Evolutionary conservation across 306 rosid species (phyloP).

Genomic region (Coriaria nepalensis): DNA sequence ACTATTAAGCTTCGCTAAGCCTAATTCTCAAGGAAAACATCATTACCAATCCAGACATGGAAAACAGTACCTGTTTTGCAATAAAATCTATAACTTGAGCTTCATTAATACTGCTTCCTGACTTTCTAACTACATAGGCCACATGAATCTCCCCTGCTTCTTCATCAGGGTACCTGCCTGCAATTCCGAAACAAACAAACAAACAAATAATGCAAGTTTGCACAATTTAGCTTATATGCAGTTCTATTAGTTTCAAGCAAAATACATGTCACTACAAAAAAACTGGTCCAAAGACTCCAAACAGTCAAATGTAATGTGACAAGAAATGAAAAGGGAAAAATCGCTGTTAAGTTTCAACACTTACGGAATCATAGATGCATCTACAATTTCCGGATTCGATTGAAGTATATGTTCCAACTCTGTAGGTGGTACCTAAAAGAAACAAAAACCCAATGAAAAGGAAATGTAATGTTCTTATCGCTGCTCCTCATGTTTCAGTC

Average conservation of each 20-base stretch:
- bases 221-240: no score
- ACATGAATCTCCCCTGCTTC: constrained; percentile 78
- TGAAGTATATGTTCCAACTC: constrained; percentile 72
- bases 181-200: background rate
- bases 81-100: constrained; percentile 48
- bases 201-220: no score
- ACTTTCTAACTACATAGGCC: constrained; percentile 83
- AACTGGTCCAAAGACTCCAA: no score
- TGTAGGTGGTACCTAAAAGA: constrained; percentile 81
- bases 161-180: constrained; percentile 74
- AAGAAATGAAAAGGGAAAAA: background rate
- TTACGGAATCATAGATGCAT: constrained; percentile 86
- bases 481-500: constrained; percentile 63
- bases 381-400: constrained; percentile 57
- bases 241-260: no score
- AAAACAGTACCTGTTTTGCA: constrained; percentile 49
- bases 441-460: constrained; percentile 7
- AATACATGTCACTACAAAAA: no score
- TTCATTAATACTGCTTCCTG: constrained; percentile 49
- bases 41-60: no score
- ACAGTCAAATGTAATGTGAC: background rate
- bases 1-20: no score
- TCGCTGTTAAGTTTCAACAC: constrained; percentile 9
- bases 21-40: no score
- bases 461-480: constrained; percentile 14